phyloP scores from a whole-genome alignment of 495 filamentous ascomycete species.

The Lentithecium fluviatile region DNA sequence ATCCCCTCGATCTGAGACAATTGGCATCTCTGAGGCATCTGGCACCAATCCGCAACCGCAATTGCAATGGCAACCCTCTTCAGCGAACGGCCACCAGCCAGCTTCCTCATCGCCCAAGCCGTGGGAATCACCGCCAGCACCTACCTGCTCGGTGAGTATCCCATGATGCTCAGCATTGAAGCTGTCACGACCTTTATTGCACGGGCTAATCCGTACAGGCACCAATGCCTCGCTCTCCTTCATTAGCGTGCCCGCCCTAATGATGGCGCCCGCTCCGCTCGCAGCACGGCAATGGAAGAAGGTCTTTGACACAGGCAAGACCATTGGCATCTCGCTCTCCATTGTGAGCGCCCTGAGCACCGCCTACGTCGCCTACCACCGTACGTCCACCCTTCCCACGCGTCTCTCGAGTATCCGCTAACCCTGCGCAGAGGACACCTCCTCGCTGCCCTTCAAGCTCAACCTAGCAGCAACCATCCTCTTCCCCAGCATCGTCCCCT shows the following conservation, averaged over 20 bases:
- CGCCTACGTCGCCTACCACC: conserved; percentile 50
- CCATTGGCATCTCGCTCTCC: conserved; percentile 40
- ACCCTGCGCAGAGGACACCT: conserved; percentile 16
- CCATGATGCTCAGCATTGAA: background rate
- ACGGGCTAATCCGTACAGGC: conserved; percentile 36
- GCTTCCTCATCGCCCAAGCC: conserved; percentile 49
- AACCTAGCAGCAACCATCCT: conserved; percentile 49
- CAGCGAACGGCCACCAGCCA: conserved; percentile 13
- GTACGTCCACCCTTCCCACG: conserved; percentile 19
- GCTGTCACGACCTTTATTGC: background rate
- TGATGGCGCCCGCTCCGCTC: conserved; percentile 53
- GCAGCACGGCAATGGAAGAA: conserved; percentile 53
- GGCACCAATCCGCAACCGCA: conserved; percentile 1
- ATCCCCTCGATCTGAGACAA: no score
- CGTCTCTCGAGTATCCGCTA: background rate
- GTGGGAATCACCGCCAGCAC: conserved; percentile 51
- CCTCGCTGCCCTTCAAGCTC: conserved; percentile 32
- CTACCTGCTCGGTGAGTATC: conserved; percentile 40
- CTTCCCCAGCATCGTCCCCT: conserved; percentile 51
- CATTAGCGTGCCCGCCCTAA: conserved; percentile 51
- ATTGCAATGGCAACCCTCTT: conserved; percentile 17
- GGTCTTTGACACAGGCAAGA: conserved; percentile 42
- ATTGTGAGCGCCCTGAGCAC: conserved; percentile 42
- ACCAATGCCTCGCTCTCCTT: conserved; percentile 46
- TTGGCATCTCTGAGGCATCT: background rate